phyloP scores from a whole-genome alignment of 345 rosid species.

The Salix koriyanagi region DNA sequence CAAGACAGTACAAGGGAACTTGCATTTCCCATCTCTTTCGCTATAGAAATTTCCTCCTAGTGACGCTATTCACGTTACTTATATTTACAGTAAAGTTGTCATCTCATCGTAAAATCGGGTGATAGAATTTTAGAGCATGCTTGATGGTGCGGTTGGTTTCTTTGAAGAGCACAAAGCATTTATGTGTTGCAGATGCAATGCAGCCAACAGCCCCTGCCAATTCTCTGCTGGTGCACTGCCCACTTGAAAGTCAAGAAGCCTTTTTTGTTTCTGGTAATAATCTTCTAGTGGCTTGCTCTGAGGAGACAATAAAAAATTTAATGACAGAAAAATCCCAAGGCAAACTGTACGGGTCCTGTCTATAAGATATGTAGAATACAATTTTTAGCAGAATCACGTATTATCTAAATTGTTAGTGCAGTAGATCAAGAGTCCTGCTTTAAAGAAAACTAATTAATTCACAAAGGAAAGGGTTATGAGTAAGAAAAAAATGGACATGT shows the following conservation, averaged over 20 bases:
- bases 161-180: neutral
- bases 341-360: neutral
- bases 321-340: neutral
- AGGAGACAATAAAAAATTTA: constrained; percentile 7
- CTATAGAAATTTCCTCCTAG: neutral
- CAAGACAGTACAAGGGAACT: neutral
- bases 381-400: neutral
- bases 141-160: neutral
- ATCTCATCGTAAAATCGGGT: neutral
- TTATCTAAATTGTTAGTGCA: neutral
- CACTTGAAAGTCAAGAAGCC: constrained; percentile 69
- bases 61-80: neutral
- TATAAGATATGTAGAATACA: neutral
- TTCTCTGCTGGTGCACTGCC: constrained; percentile 60
- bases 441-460: neutral
- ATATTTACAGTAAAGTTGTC: neutral
- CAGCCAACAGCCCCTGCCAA: constrained; percentile 83
- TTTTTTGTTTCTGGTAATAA: constrained; percentile 66
- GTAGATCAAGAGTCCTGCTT: neutral
- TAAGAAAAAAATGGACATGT: neutral
- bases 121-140: neutral
- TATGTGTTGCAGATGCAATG: constrained; percentile 44
- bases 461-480: neutral
- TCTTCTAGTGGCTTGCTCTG: constrained; percentile 80
- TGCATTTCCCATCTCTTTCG: neutral